Percentiles rank a stretch among this genome's conserved stretches.
phyloP scores from a whole-genome alignment of 2,329 filamentous ascomycete species.

The Neopestalotiopsis rosae region DNA sequence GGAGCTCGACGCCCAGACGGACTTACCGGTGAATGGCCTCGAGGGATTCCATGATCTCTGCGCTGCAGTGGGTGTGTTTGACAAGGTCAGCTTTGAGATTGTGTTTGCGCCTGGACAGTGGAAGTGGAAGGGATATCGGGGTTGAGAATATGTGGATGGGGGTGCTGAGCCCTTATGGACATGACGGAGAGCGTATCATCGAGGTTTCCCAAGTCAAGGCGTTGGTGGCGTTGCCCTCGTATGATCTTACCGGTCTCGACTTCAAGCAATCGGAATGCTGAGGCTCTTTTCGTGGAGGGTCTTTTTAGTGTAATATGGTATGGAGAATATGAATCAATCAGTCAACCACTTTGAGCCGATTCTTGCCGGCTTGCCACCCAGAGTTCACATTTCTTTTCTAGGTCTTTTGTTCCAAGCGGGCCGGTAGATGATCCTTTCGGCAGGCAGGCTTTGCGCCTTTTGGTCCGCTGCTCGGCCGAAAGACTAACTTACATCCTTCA shows the following conservation, averaged over 20 bases:
- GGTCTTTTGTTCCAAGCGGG: neutral
- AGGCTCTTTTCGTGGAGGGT: neutral
- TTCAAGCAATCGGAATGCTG: neutral
- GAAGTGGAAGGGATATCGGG: conserved; percentile 50
- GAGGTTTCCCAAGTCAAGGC: neutral
- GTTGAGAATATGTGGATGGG: conserved; percentile 7
- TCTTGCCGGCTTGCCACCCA: neutral
- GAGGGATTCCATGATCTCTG: conserved; percentile 75
- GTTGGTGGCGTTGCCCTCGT: neutral
- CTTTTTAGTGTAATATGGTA: neutral
- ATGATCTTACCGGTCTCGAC: neutral
- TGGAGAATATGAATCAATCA: no score
- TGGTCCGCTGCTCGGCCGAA: neutral
- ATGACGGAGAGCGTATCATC: neutral
- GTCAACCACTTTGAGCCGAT: neutral
- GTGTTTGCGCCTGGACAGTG: conserved; percentile 65
- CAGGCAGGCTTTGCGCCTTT: neutral
- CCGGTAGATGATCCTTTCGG: neutral
- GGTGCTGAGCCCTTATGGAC: neutral
- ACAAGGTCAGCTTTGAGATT: conserved; percentile 71
- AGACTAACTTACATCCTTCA: neutral
- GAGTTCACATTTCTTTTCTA: neutral
- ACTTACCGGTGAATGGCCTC: conserved; percentile 68
- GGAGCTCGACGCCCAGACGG: conserved; percentile 68
- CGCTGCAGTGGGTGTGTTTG: conserved; percentile 74